These are phyloP conservation scores for Athelia sp. DNA, from an alignment of 1,284 basidiomycete genomes.

Conservation along the genomic window DNA sequence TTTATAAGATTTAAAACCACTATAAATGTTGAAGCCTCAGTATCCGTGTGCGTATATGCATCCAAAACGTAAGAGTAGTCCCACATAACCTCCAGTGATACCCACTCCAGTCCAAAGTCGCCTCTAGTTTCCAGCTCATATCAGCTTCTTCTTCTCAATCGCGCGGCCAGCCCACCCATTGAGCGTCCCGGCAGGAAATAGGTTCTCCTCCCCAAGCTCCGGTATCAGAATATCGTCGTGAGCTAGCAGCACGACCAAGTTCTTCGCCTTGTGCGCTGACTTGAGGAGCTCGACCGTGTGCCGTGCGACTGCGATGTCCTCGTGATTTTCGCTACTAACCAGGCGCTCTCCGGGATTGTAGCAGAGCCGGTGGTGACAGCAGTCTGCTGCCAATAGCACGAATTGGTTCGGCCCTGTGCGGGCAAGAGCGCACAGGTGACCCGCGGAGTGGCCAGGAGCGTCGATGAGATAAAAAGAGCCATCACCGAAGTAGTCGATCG, in stretches of 20 bases:
- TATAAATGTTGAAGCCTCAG: too few relatives aligned
- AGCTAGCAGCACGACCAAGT: slow-evolving; percentile 1
- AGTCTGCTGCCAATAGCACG: slow-evolving; percentile 13
- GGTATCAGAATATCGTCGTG: not conserved
- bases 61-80: too few relatives aligned
- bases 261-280: slow-evolving; percentile 6
- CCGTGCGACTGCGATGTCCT: slow-evolving; percentile 4
- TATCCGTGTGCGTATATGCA: too few relatives aligned
- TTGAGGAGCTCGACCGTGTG: slow-evolving; percentile 4
- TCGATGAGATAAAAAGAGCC: slow-evolving; percentile 54
- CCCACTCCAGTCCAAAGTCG: too few relatives aligned
- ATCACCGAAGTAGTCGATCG: slow-evolving; percentile 51
- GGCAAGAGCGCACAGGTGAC: slow-evolving; percentile 48
- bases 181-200: not conserved
- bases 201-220: not conserved
- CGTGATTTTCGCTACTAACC: slow-evolving; percentile 5
- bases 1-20: too few relatives aligned
- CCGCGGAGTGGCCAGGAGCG: slow-evolving; percentile 47
- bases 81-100: too few relatives aligned
- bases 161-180: not conserved
- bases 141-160: slow-evolving; percentile 1
- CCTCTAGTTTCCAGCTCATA: too few relatives aligned
- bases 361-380: slow-evolving; percentile 13
- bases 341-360: slow-evolving; percentile 8
- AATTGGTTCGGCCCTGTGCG: slow-evolving; percentile 22